A percentile compares a stretch with the other conserved stretches of the same genome.
Evolutionary conservation across 345 rosid species (phyloP).

Genomic region (Isatis tinctoria): DNA sequence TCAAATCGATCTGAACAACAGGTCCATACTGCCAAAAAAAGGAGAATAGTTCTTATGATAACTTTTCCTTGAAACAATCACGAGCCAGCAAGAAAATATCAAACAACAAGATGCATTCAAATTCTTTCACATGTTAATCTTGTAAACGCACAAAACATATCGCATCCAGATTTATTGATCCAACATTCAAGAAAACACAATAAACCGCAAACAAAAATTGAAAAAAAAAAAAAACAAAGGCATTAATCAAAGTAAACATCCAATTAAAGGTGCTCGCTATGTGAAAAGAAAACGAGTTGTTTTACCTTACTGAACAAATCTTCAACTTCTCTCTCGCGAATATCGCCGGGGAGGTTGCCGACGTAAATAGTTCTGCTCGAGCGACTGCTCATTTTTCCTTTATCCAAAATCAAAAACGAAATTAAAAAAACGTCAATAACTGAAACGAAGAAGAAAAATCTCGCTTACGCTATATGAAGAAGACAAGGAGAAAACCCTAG

Average conservation of each 20-base stretch:
- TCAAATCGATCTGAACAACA: slow-evolving; percentile 80
- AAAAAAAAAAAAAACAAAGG: background rate
- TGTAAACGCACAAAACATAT: no score
- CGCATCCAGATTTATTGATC: background rate
- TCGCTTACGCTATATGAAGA: background rate
- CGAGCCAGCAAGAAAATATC: background rate
- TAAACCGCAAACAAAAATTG: background rate
- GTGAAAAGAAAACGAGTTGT: background rate
- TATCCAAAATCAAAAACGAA: background rate
- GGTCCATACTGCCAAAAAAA: slow-evolving; percentile 73
- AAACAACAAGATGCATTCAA: background rate
- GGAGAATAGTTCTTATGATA: background rate
- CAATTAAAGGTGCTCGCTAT: background rate
- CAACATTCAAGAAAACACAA: background rate
- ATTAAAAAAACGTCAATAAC: background rate
- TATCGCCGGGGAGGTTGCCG: slow-evolving; percentile 97
- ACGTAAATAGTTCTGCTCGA: slow-evolving; percentile 86
- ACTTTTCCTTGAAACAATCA: background rate
- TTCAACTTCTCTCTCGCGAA: slow-evolving; percentile 94
- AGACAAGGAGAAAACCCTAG: background rate
- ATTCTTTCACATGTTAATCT: no score
- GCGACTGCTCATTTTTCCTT: slow-evolving; percentile 72
- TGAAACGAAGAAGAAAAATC: background rate
- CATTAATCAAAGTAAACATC: background rate
- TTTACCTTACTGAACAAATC: slow-evolving; percentile 92